Evolutionary conservation across 208 protist genomes (phyloP), one percentile per base, ranked within the genome.

Genomic region (Acanthamoeba quina): DNA sequence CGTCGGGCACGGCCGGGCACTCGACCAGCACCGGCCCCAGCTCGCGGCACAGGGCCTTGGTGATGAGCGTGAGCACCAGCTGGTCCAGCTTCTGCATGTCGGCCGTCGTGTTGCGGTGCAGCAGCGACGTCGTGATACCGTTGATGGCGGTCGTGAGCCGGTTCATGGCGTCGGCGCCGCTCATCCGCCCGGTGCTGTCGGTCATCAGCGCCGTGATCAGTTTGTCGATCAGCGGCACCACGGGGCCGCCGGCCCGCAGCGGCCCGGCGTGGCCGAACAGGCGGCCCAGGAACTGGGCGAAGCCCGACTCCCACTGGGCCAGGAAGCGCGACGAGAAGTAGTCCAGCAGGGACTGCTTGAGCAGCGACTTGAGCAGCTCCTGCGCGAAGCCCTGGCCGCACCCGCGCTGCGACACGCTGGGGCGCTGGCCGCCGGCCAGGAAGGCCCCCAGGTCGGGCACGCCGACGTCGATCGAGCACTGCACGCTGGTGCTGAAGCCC

Each of bases 11-110:
- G 15, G 66, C 9, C 44, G 89, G 60, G 68, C 60, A 74, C 47
- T 7, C 29, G 5, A 15, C 66, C 5, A 80, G 49, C 89, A 93
- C 10, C 6, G 26, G 5, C 62, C 44, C 70, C 44, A 93, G 47
- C 49, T 49, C 66, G 24, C 13, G 26, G 66, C 66, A 82, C 29
- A 93, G 41, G 11, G 44, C 89, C 15, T 80, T n/a, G 68, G 89
- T 93, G 66, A 93, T 56, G 9, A 80, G 26, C 37, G 82, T n/a
- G 29, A 93, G 66, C 68, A 93, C 68, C 5, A 93, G 41, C 66
- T 80, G 44, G 5, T 93, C 89, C 24, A 93, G 11, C 52, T 19
- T n/a, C 66, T 58, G 5, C n/a, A 5, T 5, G 11, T 29, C 64
- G 19, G 37, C 26, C 21, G 37, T 49, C 26, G 2, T 21, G 44